Conservation (phyloP, 1,284 basidiomycete species). For the Tilletia caries region DNA sequence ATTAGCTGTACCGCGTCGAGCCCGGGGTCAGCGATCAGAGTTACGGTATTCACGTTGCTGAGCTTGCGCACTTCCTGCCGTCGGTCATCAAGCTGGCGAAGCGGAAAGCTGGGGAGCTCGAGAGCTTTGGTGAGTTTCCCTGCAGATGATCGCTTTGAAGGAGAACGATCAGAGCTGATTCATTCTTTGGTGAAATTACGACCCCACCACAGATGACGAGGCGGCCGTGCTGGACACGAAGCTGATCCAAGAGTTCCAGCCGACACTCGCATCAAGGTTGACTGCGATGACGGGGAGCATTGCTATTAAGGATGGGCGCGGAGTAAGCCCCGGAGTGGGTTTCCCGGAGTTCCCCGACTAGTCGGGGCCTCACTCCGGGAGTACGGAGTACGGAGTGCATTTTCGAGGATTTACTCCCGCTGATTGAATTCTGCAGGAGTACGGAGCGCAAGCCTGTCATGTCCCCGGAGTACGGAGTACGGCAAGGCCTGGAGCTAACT, state of each 20-base stretch:
- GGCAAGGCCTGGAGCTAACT: no score
- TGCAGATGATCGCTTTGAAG: not conserved
- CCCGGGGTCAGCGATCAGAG: slow-evolving; percentile 74
- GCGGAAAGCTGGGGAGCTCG: slow-evolving; percentile 90
- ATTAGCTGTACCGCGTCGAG: slow-evolving; percentile 89
- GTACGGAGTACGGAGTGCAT: no score
- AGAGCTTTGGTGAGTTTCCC: slow-evolving; percentile 69
- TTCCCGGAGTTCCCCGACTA: no score
- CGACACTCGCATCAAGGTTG: slow-evolving; percentile 63
- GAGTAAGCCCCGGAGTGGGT: no score
- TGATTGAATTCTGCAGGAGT: no score
- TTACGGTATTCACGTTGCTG: slow-evolving; percentile 96
- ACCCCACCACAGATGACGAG: slow-evolving; percentile 15
- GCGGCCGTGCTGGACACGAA: slow-evolving; percentile 56
- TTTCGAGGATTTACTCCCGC: no score
- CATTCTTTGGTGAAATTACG: not conserved
- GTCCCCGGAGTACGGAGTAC: no score
- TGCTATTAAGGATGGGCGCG: not conserved
- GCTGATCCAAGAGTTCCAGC: slow-evolving; percentile 75
- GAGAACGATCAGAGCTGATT: not conserved
- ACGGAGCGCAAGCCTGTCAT: no score
- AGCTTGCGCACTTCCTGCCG: slow-evolving; percentile 92
- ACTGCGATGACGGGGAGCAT: slow-evolving; percentile 43
- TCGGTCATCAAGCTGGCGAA: slow-evolving; percentile 89
- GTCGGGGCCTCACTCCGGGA: no score